These are phyloP conservation scores for Fusarium protoensiforme DNA, from an alignment of 2,329 filamentous ascomycete species.

Conservation along the genomic window DNA sequence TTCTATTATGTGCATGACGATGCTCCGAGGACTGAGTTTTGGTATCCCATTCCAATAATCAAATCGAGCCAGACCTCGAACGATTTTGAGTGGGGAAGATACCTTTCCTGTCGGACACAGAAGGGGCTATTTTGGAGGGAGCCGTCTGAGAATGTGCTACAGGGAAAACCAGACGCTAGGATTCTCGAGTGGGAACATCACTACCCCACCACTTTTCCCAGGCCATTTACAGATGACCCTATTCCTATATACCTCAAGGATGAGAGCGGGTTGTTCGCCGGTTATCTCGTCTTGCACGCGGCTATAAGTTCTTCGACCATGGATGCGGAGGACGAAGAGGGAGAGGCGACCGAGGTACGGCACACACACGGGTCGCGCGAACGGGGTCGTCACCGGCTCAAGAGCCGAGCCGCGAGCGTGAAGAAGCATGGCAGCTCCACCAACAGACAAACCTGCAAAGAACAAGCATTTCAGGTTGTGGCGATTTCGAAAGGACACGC, in stretches of 20 bases:
- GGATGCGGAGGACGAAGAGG: not conserved
- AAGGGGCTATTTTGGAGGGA: not conserved
- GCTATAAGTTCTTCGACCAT: too few species aligned
- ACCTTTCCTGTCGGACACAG: not conserved
- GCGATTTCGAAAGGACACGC: not conserved
- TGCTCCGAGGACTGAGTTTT: not conserved
- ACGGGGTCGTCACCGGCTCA: not conserved
- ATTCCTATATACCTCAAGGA: not conserved
- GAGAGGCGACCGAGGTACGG: fast-evolving
- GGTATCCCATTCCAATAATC: not conserved
- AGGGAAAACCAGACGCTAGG: not conserved
- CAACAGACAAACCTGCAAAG: not conserved
- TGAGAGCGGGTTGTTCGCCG: not conserved
- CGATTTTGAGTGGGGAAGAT: not conserved
- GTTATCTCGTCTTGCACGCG: not conserved
- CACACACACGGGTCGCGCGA: not conserved
- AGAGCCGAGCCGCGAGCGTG: not conserved
- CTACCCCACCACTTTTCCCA: not conserved
- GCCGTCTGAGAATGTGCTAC: not conserved
- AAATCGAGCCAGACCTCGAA: not conserved
- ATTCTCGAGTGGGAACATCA: not conserved
- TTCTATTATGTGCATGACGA: not conserved
- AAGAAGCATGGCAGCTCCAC: not conserved
- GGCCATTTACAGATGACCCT: not conserved
- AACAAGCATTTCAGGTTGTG: not conserved